Evolutionary conservation across 345 rosid species (phyloP).

Genomic region (Eutrema heterophyllum): DNA sequence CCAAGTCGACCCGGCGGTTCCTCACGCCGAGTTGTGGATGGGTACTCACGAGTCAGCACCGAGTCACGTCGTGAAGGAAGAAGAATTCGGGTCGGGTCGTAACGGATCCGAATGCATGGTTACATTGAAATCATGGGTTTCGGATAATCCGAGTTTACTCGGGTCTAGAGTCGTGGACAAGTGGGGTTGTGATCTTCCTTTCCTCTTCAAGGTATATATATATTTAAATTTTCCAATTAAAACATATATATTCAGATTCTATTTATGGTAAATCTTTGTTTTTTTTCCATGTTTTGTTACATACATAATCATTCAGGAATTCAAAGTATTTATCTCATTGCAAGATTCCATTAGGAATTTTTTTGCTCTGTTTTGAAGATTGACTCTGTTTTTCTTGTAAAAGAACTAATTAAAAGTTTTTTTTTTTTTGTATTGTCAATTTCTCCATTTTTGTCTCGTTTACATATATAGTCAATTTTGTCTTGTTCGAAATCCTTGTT

Average conservation of each 20-base stretch:
- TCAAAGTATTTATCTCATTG: neutral
- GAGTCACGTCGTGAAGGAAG: conserved; percentile 41
- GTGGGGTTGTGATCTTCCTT: conserved; percentile 97
- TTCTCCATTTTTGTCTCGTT: neutral
- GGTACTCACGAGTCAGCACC: conserved; percentile 86
- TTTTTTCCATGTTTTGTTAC: neutral
- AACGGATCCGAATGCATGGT: conserved; percentile 6
- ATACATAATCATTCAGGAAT: neutral
- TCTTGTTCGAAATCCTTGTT: neutral
- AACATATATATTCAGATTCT: neutral
- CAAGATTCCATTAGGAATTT: neutral
- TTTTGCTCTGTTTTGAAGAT: neutral
- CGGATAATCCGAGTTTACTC: conserved; percentile 56
- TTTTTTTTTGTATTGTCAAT: neutral
- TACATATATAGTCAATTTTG: neutral
- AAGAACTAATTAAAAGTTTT: neutral
- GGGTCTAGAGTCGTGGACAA: conserved; percentile 60
- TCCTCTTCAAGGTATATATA: conserved; percentile 75
- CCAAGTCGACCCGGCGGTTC: conserved; percentile 32
- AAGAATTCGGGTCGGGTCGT: conserved; percentile 28
- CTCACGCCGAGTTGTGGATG: conserved; percentile 73
- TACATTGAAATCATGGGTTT: conserved; percentile 66
- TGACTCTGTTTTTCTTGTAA: neutral
- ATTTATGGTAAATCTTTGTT: neutral
- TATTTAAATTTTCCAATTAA: neutral